Conservation (phyloP, 2,329 filamentous ascomycete species). For the Simplicillium sp. region DNA sequence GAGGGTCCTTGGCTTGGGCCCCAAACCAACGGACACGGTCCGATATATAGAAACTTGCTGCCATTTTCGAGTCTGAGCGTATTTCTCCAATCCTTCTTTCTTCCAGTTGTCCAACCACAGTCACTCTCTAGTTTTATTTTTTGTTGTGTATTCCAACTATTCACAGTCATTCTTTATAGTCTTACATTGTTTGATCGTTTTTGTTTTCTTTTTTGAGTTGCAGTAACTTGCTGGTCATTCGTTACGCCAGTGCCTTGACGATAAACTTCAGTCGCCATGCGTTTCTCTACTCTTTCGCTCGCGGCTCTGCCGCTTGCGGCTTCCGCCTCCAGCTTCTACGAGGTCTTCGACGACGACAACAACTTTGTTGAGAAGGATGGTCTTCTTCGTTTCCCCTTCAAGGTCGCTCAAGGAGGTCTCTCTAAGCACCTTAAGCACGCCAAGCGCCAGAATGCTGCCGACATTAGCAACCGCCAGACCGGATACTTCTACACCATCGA, state of each 20-base stretch:
- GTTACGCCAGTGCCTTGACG: slow-evolving; percentile 11
- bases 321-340: slow-evolving; percentile 10
- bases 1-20: too few relatives aligned
- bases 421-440: slow-evolving; percentile 16
- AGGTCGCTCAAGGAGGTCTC: slow-evolving; percentile 16
- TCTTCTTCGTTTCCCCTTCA: slow-evolving; percentile 19
- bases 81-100: neutral
- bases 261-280: slow-evolving; percentile 13
- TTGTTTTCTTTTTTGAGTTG: slow-evolving; percentile 5
- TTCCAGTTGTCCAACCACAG: neutral
- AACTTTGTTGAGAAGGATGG: slow-evolving; percentile 8
- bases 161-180: slow-evolving; percentile 4
- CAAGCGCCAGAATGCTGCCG: slow-evolving; percentile 19
- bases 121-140: slow-evolving; percentile 1
- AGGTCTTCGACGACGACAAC: slow-evolving; percentile 14
- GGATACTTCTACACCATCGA: slow-evolving; percentile 29
- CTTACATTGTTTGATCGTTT: neutral
- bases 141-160: slow-evolving; percentile 5
- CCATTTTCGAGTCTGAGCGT: neutral
- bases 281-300: slow-evolving; percentile 19
- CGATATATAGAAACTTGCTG: slow-evolving; percentile 6
- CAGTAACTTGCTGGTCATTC: slow-evolving; percentile 13
- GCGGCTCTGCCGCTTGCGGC: slow-evolving; percentile 18
- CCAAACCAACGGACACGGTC: neutral
- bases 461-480: slow-evolving; percentile 13